Evolutionary conservation across 352 stramenopile species (phyloP).

Genomic region (Globisporangium spiculum): DNA sequence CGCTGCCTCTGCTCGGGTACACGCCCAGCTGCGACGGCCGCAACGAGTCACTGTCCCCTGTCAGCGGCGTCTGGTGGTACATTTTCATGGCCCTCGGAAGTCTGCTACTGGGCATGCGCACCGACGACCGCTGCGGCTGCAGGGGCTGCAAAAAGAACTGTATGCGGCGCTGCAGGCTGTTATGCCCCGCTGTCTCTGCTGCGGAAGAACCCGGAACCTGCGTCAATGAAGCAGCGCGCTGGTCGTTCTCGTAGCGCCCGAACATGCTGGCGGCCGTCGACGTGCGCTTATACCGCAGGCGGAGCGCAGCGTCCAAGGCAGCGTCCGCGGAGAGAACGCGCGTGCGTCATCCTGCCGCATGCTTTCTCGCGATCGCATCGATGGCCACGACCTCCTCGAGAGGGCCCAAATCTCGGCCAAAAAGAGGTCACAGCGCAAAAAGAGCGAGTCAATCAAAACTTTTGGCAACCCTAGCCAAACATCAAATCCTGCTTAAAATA

Average conservation of each 20-base stretch:
- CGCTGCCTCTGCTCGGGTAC: conserved; percentile 29
- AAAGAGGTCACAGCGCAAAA: no score
- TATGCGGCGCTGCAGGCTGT: conserved; percentile 25
- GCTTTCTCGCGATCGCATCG: no score
- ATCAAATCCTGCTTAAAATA: no score
- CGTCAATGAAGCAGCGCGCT: conserved; percentile 56
- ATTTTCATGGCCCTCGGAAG: conserved; percentile 18
- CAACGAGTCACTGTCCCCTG: conserved; percentile 30
- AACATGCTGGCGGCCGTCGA: conserved; percentile 62
- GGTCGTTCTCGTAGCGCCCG: conserved; percentile 62
- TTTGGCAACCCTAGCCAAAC: no score
- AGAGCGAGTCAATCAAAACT: no score
- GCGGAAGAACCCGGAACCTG: conserved; percentile 25
- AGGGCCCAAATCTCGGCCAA: no score
- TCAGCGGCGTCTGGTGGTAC: conserved; percentile 23
- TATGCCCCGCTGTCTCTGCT: conserved; percentile 12
- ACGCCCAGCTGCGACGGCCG: conserved; percentile 33
- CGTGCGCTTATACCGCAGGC: conserved; percentile 14
- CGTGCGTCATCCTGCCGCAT: no score
- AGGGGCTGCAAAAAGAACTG: conserved; percentile 80
- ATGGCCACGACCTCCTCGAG: no score
- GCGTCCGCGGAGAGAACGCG: no score
- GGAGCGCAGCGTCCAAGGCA: no score
- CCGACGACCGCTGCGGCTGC: conserved; percentile 22
- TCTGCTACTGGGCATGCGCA: conserved; percentile 6